phyloP scores from a whole-genome alignment of 768 basidiomycete genomes.

The Grammothele lineata region DNA sequence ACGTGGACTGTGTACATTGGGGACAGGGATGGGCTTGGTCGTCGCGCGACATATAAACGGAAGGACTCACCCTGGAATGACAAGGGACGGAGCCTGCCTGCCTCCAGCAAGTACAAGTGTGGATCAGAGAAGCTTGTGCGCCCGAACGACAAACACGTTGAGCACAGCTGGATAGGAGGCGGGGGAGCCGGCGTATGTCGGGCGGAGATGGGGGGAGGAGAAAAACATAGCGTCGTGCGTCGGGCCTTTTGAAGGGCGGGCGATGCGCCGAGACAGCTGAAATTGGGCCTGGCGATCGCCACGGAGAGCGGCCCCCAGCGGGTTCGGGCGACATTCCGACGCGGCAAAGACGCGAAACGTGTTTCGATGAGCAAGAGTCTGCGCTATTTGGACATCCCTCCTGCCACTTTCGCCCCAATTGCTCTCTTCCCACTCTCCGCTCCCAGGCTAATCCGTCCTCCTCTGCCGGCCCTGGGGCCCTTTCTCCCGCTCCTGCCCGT shows the following conservation, averaged over 20 bases:
- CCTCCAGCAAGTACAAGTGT: conserved; percentile 22
- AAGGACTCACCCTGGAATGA: conserved; percentile 15
- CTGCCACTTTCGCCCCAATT: conserved; percentile 16
- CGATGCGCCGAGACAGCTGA: conserved; percentile 37
- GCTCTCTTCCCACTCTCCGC: conserved; percentile 5
- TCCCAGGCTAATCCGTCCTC: conserved; percentile 2
- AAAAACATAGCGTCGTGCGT: conserved; percentile 27
- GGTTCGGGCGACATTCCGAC: conserved; percentile 45
- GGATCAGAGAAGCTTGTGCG: conserved; percentile 20
- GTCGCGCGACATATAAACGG: conserved; percentile 15
- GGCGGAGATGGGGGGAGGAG: conserved; percentile 20
- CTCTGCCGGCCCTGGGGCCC: neutral
- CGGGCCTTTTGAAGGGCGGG: conserved; percentile 43
- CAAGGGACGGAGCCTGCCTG: conserved; percentile 17
- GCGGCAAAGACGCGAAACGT: conserved; percentile 72
- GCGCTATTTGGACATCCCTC: conserved; percentile 34
- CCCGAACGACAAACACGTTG: conserved; percentile 19
- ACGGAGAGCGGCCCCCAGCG: conserved; percentile 47
- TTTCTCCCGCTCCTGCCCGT: conserved; percentile 9
- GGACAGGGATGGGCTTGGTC: conserved; percentile 6
- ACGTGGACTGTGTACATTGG: conserved; percentile 14
- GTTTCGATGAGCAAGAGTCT: conserved; percentile 51
- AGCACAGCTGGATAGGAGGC: conserved; percentile 12
- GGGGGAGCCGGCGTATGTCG: conserved; percentile 13
- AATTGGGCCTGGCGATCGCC: conserved; percentile 51